These are phyloP conservation scores for Trifolium pratense DNA, from an alignment of 306 rosid genomes.

Conservation along the genomic window DNA sequence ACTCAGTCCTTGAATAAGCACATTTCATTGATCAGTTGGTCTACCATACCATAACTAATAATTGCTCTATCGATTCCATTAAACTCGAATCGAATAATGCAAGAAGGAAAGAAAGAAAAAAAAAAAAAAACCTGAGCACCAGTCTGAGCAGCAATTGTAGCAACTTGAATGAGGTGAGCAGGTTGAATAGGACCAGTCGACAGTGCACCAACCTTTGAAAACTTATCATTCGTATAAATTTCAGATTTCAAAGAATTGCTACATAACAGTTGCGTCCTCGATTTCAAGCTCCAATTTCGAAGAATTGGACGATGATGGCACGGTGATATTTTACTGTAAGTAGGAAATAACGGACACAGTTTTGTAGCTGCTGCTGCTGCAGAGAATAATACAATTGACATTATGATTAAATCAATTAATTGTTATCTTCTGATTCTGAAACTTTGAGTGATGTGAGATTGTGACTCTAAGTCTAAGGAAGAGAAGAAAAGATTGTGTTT, in stretches of 20 bases:
- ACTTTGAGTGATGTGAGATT: too few relatives aligned
- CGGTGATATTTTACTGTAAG: constrained; percentile 33
- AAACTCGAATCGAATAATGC: too few relatives aligned
- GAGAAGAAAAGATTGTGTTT: too few relatives aligned
- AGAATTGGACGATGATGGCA: constrained; percentile 23
- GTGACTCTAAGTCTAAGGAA: too few relatives aligned
- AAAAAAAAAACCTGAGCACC: constrained; percentile 80
- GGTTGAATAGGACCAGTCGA: constrained; percentile 71
- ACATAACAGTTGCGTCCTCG: constrained; percentile 35
- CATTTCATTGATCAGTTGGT: too few relatives aligned
- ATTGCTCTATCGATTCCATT: too few relatives aligned
- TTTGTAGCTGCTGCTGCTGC: constrained; percentile 42
- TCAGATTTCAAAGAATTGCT: constrained; percentile 62
- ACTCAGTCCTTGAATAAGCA: too few relatives aligned
- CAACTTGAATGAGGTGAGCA: constrained; percentile 76
- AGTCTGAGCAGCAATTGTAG: constrained; percentile 79
- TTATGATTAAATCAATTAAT: background rate
- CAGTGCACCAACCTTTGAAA: constrained; percentile 63
- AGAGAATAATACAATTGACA: constrained; percentile 57
- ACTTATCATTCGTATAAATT: constrained; percentile 43
- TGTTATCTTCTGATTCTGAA: too few relatives aligned
- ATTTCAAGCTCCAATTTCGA: constrained; percentile 43
- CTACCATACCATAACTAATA: too few relatives aligned
- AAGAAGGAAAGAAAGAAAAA: too few relatives aligned
- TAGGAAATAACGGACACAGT: constrained; percentile 29